These are phyloP conservation scores for Centaurea solstitialis DNA, from an alignment of 129 eudicot genomes.

Conservation along the genomic window DNA sequence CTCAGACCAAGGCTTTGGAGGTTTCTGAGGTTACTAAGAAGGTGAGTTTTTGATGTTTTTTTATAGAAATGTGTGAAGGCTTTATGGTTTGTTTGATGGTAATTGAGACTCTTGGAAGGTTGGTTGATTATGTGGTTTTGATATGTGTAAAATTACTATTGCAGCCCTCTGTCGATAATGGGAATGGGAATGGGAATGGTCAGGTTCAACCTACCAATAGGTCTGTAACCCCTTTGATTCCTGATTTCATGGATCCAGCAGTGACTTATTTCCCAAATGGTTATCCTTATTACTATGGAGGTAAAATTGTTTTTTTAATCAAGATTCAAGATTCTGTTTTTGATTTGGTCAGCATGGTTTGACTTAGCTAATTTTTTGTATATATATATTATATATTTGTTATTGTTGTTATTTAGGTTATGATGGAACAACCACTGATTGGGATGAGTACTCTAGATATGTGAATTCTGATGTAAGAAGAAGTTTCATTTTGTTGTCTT, in stretches of 20 bases:
- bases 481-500: background rate
- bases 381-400: background rate
- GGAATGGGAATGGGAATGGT: slow-evolving; percentile 44
- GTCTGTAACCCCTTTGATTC: slow-evolving; percentile 44
- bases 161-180: slow-evolving; percentile 27
- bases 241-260: slow-evolving; percentile 50
- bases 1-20: slow-evolving; percentile 64
- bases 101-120: too few species aligned
- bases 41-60: slow-evolving; percentile 26
- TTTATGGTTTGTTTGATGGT: too few species aligned
- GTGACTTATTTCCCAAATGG: slow-evolving; percentile 49
- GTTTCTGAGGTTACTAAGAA: slow-evolving; percentile 66
- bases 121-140: too few species aligned
- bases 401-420: slow-evolving; percentile 32
- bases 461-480: slow-evolving; percentile 51
- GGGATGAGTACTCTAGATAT: slow-evolving; percentile 69
- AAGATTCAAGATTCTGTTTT: background rate
- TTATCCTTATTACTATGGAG: slow-evolving; percentile 75
- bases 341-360: background rate
- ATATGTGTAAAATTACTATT: background rate
- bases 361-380: background rate
- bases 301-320: slow-evolving; percentile 4
- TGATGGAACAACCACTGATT: slow-evolving; percentile 50
- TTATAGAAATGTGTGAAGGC: too few species aligned
- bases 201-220: slow-evolving; percentile 41